These are phyloP conservation scores for Thuidium tamariscinum DNA, from an alignment of 225 moss, liverwort and hornwort species.

Conservation along the genomic window DNA sequence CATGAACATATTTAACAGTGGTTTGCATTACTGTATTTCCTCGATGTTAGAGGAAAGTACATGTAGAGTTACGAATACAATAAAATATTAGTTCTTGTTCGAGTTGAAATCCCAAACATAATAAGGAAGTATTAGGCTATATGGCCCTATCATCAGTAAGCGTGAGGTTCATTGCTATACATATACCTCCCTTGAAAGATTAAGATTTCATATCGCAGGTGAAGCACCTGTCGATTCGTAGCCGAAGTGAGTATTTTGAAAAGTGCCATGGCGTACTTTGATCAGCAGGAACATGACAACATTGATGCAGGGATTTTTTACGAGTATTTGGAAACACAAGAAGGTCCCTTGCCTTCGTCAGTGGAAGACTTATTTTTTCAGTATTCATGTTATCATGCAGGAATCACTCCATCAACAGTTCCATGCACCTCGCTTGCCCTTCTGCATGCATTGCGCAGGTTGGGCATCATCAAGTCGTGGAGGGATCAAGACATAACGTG, in stretches of 20 bases:
- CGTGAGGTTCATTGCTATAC: neutral
- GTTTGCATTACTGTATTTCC: neutral
- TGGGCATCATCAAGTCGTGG: slow-evolving; percentile 46
- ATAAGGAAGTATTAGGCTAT: neutral
- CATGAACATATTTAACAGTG: neutral
- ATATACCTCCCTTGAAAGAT: slow-evolving; percentile 8
- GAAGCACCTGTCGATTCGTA: slow-evolving; percentile 11
- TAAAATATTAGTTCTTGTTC: neutral
- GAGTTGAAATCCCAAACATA: neutral
- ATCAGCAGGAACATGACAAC: slow-evolving; percentile 42
- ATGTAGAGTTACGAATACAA: neutral
- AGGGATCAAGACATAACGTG: slow-evolving; percentile 34
- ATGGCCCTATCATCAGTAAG: neutral
- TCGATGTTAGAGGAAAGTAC: neutral
- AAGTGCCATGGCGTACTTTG: slow-evolving; percentile 41
- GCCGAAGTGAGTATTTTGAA: slow-evolving; percentile 15
- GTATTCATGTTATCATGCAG: slow-evolving; percentile 42
- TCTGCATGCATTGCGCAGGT: slow-evolving; percentile 37
- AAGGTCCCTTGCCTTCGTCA: slow-evolving; percentile 27
- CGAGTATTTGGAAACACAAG: slow-evolving; percentile 33
- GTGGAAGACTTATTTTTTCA: slow-evolving; percentile 41
- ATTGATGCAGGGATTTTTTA: slow-evolving; percentile 39
- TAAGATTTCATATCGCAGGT: slow-evolving; percentile 26
- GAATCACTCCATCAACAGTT: slow-evolving; percentile 30
- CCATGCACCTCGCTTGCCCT: slow-evolving; percentile 37